Base-by-base conservation (phyloP, 129 eudicot species). In the Glebionis coronaria region DNA sequence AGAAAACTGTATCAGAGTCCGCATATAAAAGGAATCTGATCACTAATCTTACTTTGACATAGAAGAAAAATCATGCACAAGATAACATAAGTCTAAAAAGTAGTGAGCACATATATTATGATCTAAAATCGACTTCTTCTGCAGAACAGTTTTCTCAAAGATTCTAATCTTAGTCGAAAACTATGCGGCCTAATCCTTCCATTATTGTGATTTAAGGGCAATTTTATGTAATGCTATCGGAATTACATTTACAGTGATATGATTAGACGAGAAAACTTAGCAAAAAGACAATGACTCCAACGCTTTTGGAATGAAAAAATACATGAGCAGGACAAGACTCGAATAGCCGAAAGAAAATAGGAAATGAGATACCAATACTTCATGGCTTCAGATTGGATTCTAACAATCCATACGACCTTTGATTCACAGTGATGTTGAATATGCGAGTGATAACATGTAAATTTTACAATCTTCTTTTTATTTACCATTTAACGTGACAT, bases 281-380 rank as follows among this genome's bases (percentile, higher is more conserved):
- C 9, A 35, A 35, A 5, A 35, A 35, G 40, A 35, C 40, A 5
- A 5, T 31, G 40, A 31, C 40, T 4, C 40, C 40, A 35, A 6
- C 40, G 9, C 40, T 9, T 35, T 35, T 35, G 40, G 40, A 35
- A 4, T 29, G 35, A 4, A 29, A 29, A 29, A 29, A 29, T 35
- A 6, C 40, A 35, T 35, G 40, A 5, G 9, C 40, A 31, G 7
- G 38, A 31, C 31, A 57, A 74, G 31, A 47, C 49, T 14, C 23
- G 7, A 21, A 44, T n/a, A 13, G 31, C 44, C 20, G 5, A 40
- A 29, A 28, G 14, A 51, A 71, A 58, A 9, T 38, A 16, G 2
- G 46, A 62, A 52, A 14, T 20, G 18, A 61, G 59, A 29, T 74
- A 49, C 73, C 69, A 50, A 12, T n/a, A 15, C 52, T 75, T 65